phyloP scores from a whole-genome alignment of 2,329 filamentous ascomycete species.

The Metarhizium humberi region DNA sequence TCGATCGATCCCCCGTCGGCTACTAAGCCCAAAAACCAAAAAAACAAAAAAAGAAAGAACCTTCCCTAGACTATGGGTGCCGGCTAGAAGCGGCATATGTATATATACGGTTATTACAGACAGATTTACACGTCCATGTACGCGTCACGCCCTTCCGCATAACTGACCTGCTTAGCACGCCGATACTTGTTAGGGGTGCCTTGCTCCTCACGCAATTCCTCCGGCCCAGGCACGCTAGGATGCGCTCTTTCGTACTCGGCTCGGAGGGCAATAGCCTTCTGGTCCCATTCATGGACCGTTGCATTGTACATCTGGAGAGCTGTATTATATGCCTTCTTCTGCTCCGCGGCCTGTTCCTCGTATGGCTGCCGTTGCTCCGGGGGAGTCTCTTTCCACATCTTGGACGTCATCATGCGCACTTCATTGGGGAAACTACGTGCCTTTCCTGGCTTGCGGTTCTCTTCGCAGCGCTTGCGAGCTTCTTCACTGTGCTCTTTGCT shows the following conservation, averaged over 20 bases:
- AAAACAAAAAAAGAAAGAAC: background rate
- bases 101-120: conserved; percentile 1
- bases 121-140: conserved; percentile 12
- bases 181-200: conserved; percentile 21
- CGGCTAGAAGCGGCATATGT: background rate
- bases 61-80: background rate
- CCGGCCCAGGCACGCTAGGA: conserved; percentile 23
- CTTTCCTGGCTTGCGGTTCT: conserved; percentile 52
- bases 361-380: conserved; percentile 68
- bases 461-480: conserved; percentile 51
- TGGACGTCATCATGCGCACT: conserved; percentile 74
- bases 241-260: conserved; percentile 43
- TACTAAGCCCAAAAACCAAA: background rate
- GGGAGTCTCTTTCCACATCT: conserved; percentile 78
- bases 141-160: conserved; percentile 24
- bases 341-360: conserved; percentile 60
- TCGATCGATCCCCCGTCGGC: background rate
- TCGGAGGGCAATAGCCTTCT: conserved; percentile 46
- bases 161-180: conserved; percentile 28
- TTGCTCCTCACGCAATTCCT: conserved; percentile 13
- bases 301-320: conserved; percentile 51
- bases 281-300: conserved; percentile 63
- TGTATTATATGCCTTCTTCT: conserved; percentile 56
- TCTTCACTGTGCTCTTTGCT: conserved; percentile 69
- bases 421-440: conserved; percentile 65